Percentiles rank a stretch among this genome's conserved stretches.
Conservation (phyloP, 2,329 filamentous ascomycete species). For the Aspergillus pseudotamarii region DNA sequence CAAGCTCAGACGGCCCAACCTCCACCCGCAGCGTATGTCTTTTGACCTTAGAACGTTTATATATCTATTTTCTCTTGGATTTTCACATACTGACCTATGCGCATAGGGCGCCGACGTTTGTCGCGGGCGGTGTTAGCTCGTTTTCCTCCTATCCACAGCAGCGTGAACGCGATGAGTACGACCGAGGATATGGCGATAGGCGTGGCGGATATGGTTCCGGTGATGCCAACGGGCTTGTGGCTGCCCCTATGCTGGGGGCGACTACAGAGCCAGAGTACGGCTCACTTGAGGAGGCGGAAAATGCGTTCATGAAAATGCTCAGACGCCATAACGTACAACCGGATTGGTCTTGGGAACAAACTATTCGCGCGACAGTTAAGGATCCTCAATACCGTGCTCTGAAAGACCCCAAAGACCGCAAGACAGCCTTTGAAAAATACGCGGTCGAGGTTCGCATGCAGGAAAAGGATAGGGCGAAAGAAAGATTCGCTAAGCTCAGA, state of each 20-base stretch:
- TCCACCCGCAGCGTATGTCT: constrained; percentile 50
- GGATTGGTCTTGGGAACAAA: constrained; percentile 91
- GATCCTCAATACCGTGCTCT: constrained; percentile 92
- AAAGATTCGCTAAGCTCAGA: constrained; percentile 86
- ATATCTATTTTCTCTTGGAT: neutral
- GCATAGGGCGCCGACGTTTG: constrained; percentile 55
- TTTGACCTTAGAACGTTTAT: neutral
- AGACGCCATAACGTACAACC: constrained; percentile 82
- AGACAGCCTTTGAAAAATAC: constrained; percentile 92
- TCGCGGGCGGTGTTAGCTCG: constrained; percentile 58
- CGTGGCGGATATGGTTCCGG: constrained; percentile 49
- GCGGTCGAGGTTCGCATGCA: constrained; percentile 84
- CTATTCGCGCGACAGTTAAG: constrained; percentile 81
- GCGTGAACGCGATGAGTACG: constrained; percentile 54
- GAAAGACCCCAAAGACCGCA: constrained; percentile 88
- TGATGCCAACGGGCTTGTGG: constrained; percentile 45
- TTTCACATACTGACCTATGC: constrained; percentile 42
- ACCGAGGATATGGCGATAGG: constrained; percentile 50
- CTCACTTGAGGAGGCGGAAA: constrained; percentile 83
- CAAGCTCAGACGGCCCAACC: constrained; percentile 51
- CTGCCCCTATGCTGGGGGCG: constrained; percentile 39
- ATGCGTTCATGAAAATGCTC: constrained; percentile 88
- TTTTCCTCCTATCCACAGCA: constrained; percentile 44
- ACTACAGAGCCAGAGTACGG: constrained; percentile 74
- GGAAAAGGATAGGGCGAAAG: constrained; percentile 92